These are phyloP conservation scores for Blastobotrys arbuscula DNA, from an alignment of 1,139 yeast genomes.

Conservation along the genomic window DNA sequence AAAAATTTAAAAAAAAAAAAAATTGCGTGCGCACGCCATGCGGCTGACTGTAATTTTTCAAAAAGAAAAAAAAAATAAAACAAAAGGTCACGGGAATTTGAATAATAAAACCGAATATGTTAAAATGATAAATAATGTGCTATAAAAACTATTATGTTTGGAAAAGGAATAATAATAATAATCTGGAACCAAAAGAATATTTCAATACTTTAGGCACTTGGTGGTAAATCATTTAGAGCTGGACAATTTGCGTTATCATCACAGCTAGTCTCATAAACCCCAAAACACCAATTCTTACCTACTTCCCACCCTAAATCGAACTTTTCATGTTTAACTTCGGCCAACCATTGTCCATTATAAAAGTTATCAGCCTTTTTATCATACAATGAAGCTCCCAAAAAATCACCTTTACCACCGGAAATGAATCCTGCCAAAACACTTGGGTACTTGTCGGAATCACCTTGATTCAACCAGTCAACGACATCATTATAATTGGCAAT, in stretches of 20 bases:
- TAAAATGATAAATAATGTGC: no score
- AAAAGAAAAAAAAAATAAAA: no score
- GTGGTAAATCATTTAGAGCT: not conserved
- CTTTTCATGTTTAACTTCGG: conserved; percentile 6
- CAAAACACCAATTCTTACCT: conserved; percentile 11
- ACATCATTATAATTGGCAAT: conserved; percentile 8
- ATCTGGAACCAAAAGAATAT: no score
- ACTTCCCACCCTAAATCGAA: conserved; percentile 8
- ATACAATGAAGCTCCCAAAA: conserved; percentile 2
- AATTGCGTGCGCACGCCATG: no score
- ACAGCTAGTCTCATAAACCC: conserved; percentile 9
- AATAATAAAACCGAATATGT: no score
- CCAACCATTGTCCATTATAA: conserved; percentile 9
- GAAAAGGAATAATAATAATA: no score
- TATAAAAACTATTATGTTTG: no score
- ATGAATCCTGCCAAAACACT: conserved; percentile 6
- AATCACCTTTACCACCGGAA: conserved; percentile 3
- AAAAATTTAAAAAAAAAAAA: no score
- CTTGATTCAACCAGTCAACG: conserved; percentile 4
- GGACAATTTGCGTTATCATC: conserved; percentile 1
- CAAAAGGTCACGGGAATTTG: no score
- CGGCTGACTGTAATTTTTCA: no score
- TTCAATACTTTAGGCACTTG: not conserved
- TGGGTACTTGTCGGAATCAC: not conserved
- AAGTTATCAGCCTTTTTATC: conserved; percentile 1